A percentile compares a stretch with the other conserved stretches of the same genome.
Evolutionary conservation across 345 rosid genomes (phyloP).

Genomic region (Hibiscus syriacus): DNA sequence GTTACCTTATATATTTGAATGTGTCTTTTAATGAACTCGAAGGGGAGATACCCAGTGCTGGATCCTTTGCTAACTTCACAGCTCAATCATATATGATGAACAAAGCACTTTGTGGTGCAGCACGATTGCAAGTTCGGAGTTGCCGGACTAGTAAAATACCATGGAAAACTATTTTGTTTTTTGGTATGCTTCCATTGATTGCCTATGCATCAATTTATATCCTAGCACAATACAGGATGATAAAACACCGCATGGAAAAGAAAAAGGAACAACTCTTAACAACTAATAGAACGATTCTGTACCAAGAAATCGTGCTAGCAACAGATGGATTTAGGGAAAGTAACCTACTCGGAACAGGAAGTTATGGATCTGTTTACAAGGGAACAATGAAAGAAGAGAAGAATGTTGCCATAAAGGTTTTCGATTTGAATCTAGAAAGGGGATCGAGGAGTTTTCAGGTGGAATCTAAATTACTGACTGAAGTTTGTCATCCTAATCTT

Average conservation of each 20-base stretch:
- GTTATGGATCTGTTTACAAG: conserved; percentile 12
- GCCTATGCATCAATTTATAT: background rate
- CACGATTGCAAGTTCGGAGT: conserved; percentile 4
- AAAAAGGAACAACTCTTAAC: background rate
- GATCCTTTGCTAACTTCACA: conserved; percentile 22
- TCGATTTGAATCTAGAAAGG: conserved; percentile 7
- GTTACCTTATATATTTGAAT: conserved; percentile 8
- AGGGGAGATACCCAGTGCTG: conserved; percentile 27
- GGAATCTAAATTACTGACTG: conserved; percentile 2
- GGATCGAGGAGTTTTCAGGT: conserved; percentile 2
- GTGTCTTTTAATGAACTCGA: conserved; percentile 18
- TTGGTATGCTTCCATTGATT: background rate
- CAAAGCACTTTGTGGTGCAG: conserved; percentile 17
- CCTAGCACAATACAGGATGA: background rate
- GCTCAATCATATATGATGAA: conserved; percentile 18
- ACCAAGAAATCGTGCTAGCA: conserved; percentile 11
- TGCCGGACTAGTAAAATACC: background rate
- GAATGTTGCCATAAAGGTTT: conserved; percentile 15
- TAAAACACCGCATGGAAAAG: background rate
- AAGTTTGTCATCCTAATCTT: conserved; percentile 8
- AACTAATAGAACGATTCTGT: conserved; percentile 9
- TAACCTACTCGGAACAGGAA: conserved; percentile 18
- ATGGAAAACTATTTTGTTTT: background rate
- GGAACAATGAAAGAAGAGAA: conserved; percentile 14
- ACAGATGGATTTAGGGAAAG: conserved; percentile 20